These are phyloP conservation scores for Tylopilus felleus DNA, from an alignment of 768 basidiomycete genomes.

Conservation along the genomic window DNA sequence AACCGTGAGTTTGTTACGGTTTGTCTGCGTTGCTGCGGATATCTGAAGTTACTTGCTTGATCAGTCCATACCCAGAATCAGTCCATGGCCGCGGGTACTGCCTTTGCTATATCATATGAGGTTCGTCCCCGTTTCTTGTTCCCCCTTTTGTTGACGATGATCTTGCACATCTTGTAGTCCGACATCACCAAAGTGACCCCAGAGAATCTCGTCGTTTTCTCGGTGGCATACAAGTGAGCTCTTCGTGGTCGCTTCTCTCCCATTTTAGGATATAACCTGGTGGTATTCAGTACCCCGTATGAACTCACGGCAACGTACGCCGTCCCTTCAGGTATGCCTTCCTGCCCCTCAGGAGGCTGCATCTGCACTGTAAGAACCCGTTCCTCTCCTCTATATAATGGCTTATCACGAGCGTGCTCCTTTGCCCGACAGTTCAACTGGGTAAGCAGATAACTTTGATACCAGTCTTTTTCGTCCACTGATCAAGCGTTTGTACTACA, in stretches of 20 bases:
- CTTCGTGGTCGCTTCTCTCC: background rate
- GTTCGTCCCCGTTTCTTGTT: conserved; percentile 1
- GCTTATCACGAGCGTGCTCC: background rate
- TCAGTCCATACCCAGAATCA: conserved; percentile 16
- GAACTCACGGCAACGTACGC: background rate
- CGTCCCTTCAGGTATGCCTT: conserved; percentile 3
- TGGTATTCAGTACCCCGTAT: conserved; percentile 11
- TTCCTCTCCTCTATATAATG: background rate
- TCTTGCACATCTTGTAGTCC: background rate
- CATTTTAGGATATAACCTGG: background rate
- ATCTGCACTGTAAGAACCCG: background rate
- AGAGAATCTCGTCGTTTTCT: conserved; percentile 1
- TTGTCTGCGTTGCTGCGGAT: background rate
- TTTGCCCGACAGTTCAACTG: background rate
- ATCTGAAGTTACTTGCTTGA: background rate
- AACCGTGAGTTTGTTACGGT: conserved; percentile 13
- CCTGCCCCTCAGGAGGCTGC: conserved; percentile 4
- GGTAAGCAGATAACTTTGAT: conserved; percentile 4
- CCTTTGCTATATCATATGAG: conserved; percentile 9
- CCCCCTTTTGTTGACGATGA: background rate
- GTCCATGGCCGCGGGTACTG: conserved; percentile 7
- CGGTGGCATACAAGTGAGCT: background rate
- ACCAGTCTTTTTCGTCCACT: background rate
- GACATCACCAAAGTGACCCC: background rate
- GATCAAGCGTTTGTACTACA: background rate